Evolutionary conservation across 768 basidiomycete species (phyloP), one percentile per base, ranked within the genome.

Genomic region (Rhizopogon roseolus): DNA sequence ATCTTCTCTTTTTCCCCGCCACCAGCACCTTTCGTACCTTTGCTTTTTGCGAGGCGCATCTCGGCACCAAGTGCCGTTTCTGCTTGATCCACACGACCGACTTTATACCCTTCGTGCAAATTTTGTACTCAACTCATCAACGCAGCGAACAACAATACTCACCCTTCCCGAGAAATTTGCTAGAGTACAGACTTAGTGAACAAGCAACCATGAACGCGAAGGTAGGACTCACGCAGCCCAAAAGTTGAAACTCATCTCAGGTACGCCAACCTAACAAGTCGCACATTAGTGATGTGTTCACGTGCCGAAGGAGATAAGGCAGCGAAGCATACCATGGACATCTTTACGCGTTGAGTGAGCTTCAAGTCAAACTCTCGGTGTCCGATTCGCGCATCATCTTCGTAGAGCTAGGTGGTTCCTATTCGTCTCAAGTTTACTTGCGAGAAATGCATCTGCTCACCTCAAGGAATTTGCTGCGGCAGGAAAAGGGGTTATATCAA

Each of bases 11-110:
- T 84, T 39, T 73, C 74, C 59, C 81, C 84, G 44, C 84, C 84
- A 0, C 63, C 67, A 58, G 62, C 39, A 65, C 74, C 9, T 67
- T 72, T 79, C 22, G 22, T 48, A 48, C 70, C 71, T 57, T 73
- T 76, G 14, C 71, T 71, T 61, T 88, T 88, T 19, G 91, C 90
- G 55, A 89, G 69, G 28, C 96, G 87, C 90, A 98, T 96, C 69
- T 98, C 96, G 19, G 92, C 93, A 22, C 96, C 97, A 10, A 99
- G 85, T 0, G 94, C 94, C 0, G 97, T 99, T 73, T 99, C 97
- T 0, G 88, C 84, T 69, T 99, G 97, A 64, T 98, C 96, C 16
- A 99, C 97, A 11, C 91, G 86, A 6, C 97, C 97, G 50, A 99
- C 92, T 70, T 95, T 95, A 72, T 94, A 89, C 0, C 92, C 90